These are phyloP conservation scores for Ambrosiella xylebori DNA, from an alignment of 2,329 filamentous ascomycete species.

Conservation along the genomic window DNA sequence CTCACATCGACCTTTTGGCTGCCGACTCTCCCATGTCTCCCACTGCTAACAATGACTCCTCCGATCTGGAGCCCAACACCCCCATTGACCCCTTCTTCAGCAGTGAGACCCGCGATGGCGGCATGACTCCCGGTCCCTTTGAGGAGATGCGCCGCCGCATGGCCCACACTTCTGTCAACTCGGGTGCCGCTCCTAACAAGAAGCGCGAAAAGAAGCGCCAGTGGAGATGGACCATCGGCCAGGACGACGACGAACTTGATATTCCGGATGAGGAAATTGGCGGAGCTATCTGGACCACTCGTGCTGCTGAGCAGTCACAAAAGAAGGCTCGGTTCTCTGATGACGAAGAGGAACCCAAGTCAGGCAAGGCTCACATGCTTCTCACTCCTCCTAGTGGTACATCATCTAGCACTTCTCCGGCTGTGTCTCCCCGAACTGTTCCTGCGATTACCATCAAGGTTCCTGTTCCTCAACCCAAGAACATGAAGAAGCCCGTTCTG, in stretches of 20 bases:
- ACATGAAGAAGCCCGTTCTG: not conserved
- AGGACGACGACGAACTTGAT: slow-evolving; percentile 22
- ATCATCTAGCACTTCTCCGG: not conserved
- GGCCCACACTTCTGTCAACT: slow-evolving; percentile 23
- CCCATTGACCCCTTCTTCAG: slow-evolving; percentile 33
- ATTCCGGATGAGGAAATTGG: slow-evolving; percentile 23
- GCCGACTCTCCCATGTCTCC: slow-evolving; percentile 29
- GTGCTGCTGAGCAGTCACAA: slow-evolving; percentile 18
- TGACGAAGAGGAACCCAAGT: not conserved
- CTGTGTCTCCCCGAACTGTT: not conserved
- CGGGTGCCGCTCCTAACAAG: slow-evolving; percentile 18
- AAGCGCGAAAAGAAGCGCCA: slow-evolving; percentile 42
- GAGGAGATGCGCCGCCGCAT: slow-evolving; percentile 45
- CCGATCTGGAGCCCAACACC: slow-evolving; percentile 20
- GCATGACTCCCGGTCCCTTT: slow-evolving; percentile 44
- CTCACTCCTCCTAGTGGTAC: not conserved
- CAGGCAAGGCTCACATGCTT: not conserved
- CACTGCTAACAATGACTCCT: not conserved
- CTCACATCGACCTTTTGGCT: slow-evolving; percentile 44
- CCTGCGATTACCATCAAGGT: slow-evolving; percentile 2
- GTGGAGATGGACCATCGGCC: slow-evolving; percentile 50
- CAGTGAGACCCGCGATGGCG: slow-evolving; percentile 41
- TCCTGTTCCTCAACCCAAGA: not conserved
- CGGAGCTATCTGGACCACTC: slow-evolving; percentile 26
- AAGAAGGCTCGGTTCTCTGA: slow-evolving; percentile 10